Percentiles rank a stretch among this genome's conserved stretches.
phyloP scores from a whole-genome alignment of 768 basidiomycete species.

The Butyriboletus loyo region DNA sequence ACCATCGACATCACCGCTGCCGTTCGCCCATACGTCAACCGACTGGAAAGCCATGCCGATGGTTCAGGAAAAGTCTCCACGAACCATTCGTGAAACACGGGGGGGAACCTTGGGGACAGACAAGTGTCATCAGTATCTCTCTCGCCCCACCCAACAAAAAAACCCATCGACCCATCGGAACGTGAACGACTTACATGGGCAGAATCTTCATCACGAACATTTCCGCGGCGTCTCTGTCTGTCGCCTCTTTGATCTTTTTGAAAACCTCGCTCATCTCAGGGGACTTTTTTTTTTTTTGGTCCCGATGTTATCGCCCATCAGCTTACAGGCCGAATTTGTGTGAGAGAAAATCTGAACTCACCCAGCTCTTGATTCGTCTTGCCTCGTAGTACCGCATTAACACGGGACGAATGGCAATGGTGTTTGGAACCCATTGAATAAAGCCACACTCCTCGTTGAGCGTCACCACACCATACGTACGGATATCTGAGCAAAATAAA shows the following conservation, averaged over 20 bases:
- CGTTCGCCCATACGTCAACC: slow-evolving; percentile 83
- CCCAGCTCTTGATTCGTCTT: slow-evolving; percentile 46
- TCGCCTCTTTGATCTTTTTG: slow-evolving; percentile 46
- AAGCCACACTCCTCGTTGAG: slow-evolving; percentile 97
- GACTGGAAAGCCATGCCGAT: slow-evolving; percentile 86
- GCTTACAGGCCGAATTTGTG: neutral
- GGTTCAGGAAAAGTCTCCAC: slow-evolving; percentile 96
- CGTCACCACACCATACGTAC: slow-evolving; percentile 98
- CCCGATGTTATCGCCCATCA: neutral
- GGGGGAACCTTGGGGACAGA: slow-evolving; percentile 55
- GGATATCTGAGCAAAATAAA: slow-evolving; percentile 55
- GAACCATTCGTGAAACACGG: slow-evolving; percentile 98
- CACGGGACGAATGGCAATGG: slow-evolving; percentile 75
- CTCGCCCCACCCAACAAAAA: too few species aligned
- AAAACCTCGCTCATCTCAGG: slow-evolving; percentile 46
- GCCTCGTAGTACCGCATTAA: slow-evolving; percentile 65
- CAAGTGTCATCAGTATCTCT: neutral
- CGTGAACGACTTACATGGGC: slow-evolving; percentile 42
- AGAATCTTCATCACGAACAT: slow-evolving; percentile 56
- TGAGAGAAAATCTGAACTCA: slow-evolving; percentile 27
- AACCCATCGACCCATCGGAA: too few species aligned
- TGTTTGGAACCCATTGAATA: slow-evolving; percentile 98
- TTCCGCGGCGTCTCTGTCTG: slow-evolving; percentile 49
- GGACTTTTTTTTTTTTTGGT: slow-evolving; percentile 39
- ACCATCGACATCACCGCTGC: slow-evolving; percentile 99